These are phyloP conservation scores for Rosa multiflora DNA, from an alignment of 306 rosid species.

Conservation along the genomic window DNA sequence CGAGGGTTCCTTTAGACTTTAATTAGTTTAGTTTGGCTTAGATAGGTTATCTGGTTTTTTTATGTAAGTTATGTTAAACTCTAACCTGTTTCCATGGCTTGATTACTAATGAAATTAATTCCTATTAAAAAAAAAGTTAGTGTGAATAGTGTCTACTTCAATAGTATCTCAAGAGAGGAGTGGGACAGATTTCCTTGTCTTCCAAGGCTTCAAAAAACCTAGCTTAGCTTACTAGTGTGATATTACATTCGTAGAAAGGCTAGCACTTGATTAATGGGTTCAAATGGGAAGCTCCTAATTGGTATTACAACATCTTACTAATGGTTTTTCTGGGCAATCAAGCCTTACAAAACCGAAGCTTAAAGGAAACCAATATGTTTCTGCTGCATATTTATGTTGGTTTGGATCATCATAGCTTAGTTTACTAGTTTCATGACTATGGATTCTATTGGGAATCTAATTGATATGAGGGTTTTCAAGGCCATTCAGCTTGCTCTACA, in stretches of 20 bases:
- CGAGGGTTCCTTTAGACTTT: no score
- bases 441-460: background rate
- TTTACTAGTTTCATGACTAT: background rate
- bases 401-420: background rate
- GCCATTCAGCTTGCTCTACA: background rate
- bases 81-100: no score
- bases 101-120: no score
- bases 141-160: no score
- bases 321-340: background rate
- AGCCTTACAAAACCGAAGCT: background rate
- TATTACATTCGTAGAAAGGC: background rate
- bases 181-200: no score
- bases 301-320: background rate
- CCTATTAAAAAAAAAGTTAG: no score
- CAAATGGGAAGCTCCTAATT: background rate
- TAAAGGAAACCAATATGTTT: background rate
- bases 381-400: background rate
- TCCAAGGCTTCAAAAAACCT: no score
- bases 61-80: no score
- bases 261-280: background rate
- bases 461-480: background rate
- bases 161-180: no score
- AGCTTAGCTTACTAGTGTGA: background rate
- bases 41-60: no score
- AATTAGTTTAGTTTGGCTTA: no score